phyloP scores from a whole-genome alignment of 176 grass and related monocot genomes.

The Phoenix dactylifera region DNA sequence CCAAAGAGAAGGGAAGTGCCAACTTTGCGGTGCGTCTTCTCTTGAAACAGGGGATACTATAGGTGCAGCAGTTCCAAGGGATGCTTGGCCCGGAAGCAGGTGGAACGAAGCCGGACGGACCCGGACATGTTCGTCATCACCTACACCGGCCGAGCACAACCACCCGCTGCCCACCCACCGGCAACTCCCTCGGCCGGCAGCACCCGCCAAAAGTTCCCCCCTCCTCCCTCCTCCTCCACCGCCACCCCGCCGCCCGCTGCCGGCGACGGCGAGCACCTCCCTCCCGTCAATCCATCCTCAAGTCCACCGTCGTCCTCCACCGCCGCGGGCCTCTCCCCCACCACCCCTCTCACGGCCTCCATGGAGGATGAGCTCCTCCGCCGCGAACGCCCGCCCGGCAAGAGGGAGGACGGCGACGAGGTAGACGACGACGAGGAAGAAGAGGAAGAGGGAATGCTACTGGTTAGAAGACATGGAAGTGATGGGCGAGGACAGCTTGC shows the following conservation, averaged over 20 bases:
- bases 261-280: not conserved
- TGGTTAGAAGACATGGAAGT: slow-evolving; percentile 11
- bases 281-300: not conserved
- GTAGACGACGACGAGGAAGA: not conserved
- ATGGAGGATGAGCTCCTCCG: slow-evolving; percentile 8
- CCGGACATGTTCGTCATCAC: slow-evolving; percentile 18
- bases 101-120: slow-evolving; percentile 9
- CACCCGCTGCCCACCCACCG: slow-evolving; percentile 15
- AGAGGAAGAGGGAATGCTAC: not conserved
- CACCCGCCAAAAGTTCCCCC: slow-evolving; percentile 15
- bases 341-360: slow-evolving; percentile 13
- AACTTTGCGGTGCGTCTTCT: not conserved
- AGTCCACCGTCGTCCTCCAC: not conserved
- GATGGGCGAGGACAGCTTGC: slow-evolving; percentile 2
- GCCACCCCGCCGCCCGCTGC: not conserved
- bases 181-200: slow-evolving; percentile 24
- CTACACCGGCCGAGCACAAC: slow-evolving; percentile 25
- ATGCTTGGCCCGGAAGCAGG: slow-evolving; percentile 16
- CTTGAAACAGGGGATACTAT: slow-evolving; percentile 16
- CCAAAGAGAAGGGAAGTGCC: not conserved
- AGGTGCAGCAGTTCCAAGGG: slow-evolving; percentile 18
- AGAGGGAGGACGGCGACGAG: not conserved
- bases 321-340: slow-evolving; percentile 1
- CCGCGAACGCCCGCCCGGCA: not conserved
- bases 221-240: not conserved